Conservation (phyloP, 2,329 filamentous ascomycete species). For the Akanthomyces muscarius region DNA sequence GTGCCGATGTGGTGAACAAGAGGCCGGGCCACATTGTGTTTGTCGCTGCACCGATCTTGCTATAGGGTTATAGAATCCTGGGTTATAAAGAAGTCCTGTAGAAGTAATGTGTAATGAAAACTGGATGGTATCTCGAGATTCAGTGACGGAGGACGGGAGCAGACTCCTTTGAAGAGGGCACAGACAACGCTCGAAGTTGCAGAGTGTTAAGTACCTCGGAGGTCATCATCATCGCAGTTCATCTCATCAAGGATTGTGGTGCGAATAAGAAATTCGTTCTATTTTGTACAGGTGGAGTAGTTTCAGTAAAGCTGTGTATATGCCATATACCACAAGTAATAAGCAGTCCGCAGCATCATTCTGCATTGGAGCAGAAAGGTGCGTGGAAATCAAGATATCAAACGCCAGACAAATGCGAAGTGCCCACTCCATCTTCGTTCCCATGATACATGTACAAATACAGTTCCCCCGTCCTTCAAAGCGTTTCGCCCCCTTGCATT, state of each 20-base stretch:
- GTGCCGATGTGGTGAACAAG: neutral
- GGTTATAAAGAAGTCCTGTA: no score
- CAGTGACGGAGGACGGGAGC: slow-evolving; percentile 53
- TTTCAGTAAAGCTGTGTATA: slow-evolving; percentile 5
- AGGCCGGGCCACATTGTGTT: neutral
- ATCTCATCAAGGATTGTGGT: no score
- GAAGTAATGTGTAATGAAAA: no score
- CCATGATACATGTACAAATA: slow-evolving; percentile 17
- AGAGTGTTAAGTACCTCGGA: neutral
- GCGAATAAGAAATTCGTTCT: neutral
- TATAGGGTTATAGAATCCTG: neutral
- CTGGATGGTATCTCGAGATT: no score
- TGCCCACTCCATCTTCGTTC: slow-evolving; percentile 1
- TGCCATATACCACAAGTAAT: neutral
- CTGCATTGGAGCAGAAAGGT: neutral
- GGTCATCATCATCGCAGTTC: neutral
- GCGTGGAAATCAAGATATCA: neutral
- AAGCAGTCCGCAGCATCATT: neutral
- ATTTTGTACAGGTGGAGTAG: slow-evolving; percentile 12
- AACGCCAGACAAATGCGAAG: slow-evolving; percentile 18
- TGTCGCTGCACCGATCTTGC: neutral
- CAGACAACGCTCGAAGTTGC: slow-evolving; percentile 35
- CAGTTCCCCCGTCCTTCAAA: neutral
- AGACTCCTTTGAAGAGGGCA: slow-evolving; percentile 54
- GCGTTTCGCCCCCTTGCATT: neutral